Evolutionary conservation across 805 yeast genomes (phyloP).

Genomic region (Candida broadrunensis): DNA sequence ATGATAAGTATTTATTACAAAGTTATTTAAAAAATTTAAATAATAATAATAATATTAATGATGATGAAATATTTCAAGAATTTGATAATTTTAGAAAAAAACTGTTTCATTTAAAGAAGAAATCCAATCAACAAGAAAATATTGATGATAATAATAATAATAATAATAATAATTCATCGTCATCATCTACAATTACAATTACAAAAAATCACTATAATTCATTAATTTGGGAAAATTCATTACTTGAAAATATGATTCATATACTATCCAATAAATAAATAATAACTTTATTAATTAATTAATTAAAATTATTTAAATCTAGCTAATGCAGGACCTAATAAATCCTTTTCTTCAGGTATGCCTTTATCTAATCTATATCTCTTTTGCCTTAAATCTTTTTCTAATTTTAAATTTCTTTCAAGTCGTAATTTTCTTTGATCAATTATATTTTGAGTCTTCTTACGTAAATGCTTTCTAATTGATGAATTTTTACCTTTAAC

Average conservation of each 20-base stretch:
- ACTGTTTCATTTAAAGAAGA: not conserved
- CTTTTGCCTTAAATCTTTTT: conserved; percentile 66
- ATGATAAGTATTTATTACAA: conserved; percentile 10
- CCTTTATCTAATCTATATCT: conserved; percentile 44
- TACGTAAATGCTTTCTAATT: conserved; percentile 74
- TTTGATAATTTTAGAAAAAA: not conserved
- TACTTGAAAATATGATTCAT: conserved; percentile 15
- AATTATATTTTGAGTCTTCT: conserved; percentile 79
- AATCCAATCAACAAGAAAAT: not conserved
- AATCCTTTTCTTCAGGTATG: conserved; percentile 50
- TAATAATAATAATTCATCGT: not conserved
- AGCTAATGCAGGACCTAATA: conserved; percentile 46
- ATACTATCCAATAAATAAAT: conserved; percentile 2
- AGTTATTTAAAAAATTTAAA: conserved; percentile 5
- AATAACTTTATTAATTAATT: not conserved
- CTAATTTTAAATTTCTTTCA: conserved; percentile 69
- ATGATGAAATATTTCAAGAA: not conserved
- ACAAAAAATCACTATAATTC: conserved; percentile 13
- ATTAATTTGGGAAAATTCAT: conserved; percentile 19
- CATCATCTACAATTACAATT: conserved; percentile 1
- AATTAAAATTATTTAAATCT: conserved; percentile 38
- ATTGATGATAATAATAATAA: not conserved
- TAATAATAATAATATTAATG: not conserved
- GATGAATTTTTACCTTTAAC: conserved; percentile 81
- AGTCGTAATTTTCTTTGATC: conserved; percentile 80